Evolutionary conservation across 306 rosid genomes (phyloP).

Genomic region (Morella rubra): DNA sequence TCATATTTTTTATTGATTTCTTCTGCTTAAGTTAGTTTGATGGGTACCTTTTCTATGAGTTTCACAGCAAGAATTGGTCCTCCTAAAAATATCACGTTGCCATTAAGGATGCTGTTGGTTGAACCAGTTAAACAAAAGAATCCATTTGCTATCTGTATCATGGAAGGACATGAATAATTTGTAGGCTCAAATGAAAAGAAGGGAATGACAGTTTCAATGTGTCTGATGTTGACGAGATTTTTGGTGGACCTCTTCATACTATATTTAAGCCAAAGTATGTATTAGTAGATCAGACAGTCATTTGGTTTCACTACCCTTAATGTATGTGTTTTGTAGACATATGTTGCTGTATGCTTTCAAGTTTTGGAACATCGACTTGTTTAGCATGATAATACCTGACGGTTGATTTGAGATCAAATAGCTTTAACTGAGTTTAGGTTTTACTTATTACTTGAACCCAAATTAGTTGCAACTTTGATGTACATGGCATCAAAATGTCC

Average conservation of each 20-base stretch:
- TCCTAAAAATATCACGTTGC: not conserved
- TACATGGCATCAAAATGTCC: not conserved
- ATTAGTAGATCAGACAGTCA: not conserved
- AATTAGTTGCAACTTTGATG: not conserved
- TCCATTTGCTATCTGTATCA: not conserved
- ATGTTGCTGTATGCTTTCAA: not conserved
- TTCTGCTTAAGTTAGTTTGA: conserved; percentile 11
- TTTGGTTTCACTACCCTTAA: not conserved
- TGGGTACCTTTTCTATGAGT: not conserved
- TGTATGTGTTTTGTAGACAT: not conserved
- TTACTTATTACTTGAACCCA: not conserved
- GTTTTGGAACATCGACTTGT: not conserved
- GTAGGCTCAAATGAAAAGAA: not conserved
- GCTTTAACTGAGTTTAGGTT: not conserved
- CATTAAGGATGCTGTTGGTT: not conserved
- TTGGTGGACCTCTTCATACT: not conserved
- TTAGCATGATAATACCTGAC: not conserved
- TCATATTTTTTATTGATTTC: conserved; percentile 7
- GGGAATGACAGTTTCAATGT: not conserved
- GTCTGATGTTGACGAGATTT: not conserved
- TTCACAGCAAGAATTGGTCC: not conserved
- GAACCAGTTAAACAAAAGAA: not conserved
- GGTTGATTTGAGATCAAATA: not conserved
- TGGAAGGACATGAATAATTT: not conserved
- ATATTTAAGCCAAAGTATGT: not conserved